Evolutionary conservation across 2,329 filamentous ascomycete species (phyloP).

Genomic region (Colletotrichum sp.): DNA sequence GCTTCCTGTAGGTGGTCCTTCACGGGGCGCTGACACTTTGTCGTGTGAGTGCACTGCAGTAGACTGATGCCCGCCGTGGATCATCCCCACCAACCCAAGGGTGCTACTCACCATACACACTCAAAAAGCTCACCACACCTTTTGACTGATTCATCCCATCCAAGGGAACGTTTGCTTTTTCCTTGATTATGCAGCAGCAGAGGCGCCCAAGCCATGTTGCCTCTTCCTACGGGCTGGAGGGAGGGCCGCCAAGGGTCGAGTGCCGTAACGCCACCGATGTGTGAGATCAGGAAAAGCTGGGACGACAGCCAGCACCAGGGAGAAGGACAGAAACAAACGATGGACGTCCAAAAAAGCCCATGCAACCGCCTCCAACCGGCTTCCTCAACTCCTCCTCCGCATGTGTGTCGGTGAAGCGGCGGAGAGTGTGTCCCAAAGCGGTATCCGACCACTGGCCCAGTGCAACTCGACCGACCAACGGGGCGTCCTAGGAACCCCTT

Average conservation of each 20-base stretch:
- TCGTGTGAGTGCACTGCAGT: neutral
- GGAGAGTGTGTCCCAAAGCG: constrained; percentile 15
- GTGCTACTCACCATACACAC: neutral
- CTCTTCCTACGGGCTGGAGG: neutral
- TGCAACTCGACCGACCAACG: constrained; percentile 12
- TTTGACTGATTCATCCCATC: neutral
- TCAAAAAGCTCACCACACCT: neutral
- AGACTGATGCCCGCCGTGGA: neutral
- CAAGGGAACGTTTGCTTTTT: neutral
- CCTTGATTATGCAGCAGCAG: neutral
- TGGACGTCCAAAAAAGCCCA: neutral
- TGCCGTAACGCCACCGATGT: neutral
- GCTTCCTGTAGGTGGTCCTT: neutral
- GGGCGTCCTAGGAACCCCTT: neutral
- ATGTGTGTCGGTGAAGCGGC: neutral
- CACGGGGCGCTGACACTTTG: neutral
- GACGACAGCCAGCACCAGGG: neutral
- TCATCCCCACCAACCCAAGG: neutral
- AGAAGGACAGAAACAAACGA: neutral
- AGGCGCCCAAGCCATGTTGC: neutral
- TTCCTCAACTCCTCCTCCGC: neutral
- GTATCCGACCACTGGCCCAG: constrained; percentile 7
- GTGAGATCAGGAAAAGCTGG: neutral
- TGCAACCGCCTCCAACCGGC: neutral
- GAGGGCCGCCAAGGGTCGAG: neutral